Base-by-base conservation (phyloP, 495 filamentous ascomycete species). In the Penicillium atrosanguineum region DNA sequence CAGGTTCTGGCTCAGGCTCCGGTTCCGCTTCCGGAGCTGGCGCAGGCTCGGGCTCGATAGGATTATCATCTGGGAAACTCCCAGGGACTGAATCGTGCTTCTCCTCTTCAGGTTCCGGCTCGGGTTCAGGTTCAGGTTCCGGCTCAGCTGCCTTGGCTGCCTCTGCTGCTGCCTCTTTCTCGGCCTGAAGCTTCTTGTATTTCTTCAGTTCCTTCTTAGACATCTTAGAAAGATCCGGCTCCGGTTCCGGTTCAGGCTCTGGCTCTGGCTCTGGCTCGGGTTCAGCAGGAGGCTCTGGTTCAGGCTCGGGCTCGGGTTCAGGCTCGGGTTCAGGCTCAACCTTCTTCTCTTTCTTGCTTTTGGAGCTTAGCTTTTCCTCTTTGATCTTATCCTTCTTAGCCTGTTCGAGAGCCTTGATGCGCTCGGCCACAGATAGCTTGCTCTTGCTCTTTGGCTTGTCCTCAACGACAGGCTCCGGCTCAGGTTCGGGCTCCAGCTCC, bases 101-200 rank as follows among this genome's bases (percentile, higher is more conserved):
- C 14, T 14, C 31, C 38, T 40, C 38, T 2, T 44, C 64, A 14
- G 56, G 44, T 6, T 55, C 62, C 6, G 57, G 29, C 1, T 20
- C 60, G 18, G 57, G 52, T 1, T 83, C 73, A 16, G 87, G 83
- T 15, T 77, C 69, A 26, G 91, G 89, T 15, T 74, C 75, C 69
- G 95, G 23, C 23, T 2, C 23, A 23, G 23, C 90, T 23, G 83
- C 78, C 36, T 93, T 89, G 2, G 95, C 65, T 0, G 55, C 67
- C 15, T 67, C 63, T 11, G 53, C 60, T 4, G 61, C 61, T n/a
- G 55, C 59, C 0, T 55, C 41, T n/a, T 40, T 40, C 38, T 61
- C 42, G 8, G 60, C 57, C 41, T 58, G 40, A 2, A 62, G 54
- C 43, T 73, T 75, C 40, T 74, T 73, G 9, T 57, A 55, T 16